A percentile compares a stretch with the other conserved stretches of the same genome.
phyloP scores from a whole-genome alignment of 2,329 filamentous ascomycete genomes.

The Chaetomium sp. region DNA sequence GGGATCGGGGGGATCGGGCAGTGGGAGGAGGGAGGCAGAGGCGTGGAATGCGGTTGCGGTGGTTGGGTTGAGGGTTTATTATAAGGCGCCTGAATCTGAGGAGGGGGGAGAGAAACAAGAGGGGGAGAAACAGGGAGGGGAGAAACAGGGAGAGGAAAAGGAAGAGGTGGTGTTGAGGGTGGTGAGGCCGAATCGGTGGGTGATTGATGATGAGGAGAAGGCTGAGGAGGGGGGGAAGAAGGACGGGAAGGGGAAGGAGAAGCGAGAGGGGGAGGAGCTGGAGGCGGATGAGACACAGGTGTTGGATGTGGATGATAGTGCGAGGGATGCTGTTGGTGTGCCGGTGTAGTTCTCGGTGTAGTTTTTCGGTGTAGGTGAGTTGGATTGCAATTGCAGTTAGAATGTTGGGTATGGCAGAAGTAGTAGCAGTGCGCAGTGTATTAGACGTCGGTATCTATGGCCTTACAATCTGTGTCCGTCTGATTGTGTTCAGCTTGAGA shows the following conservation, averaged over 20 bases:
- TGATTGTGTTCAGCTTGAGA: too few relatives aligned
- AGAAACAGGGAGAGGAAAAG: background rate
- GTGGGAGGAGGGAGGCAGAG: too few relatives aligned
- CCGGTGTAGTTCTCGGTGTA: background rate
- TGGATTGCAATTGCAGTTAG: background rate
- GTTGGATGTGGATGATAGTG: constrained; percentile 30
- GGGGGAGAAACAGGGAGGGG: constrained; percentile 3
- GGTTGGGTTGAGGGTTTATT: constrained; percentile 54
- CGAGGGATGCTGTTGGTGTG: constrained; percentile 26
- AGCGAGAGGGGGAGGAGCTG: constrained; percentile 7
- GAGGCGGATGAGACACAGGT: constrained; percentile 20
- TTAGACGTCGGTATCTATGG: too few relatives aligned
- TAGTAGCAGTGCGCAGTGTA: background rate
- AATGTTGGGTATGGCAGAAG: background rate
- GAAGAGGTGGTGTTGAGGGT: constrained; percentile 25
- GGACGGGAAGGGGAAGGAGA: constrained; percentile 7
- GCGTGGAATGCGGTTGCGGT: constrained; percentile 58
- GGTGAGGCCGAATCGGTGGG: constrained; percentile 23
- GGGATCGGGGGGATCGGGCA: constrained; percentile 32
- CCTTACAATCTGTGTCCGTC: too few relatives aligned
- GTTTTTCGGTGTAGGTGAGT: background rate
- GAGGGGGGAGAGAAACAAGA: constrained; percentile 14
- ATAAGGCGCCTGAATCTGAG: too few relatives aligned
- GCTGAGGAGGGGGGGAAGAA: constrained; percentile 6
- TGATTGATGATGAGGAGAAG: constrained; percentile 23